phyloP scores from a whole-genome alignment of 176 grass and related monocot genomes.

The Leersia perrieri region DNA sequence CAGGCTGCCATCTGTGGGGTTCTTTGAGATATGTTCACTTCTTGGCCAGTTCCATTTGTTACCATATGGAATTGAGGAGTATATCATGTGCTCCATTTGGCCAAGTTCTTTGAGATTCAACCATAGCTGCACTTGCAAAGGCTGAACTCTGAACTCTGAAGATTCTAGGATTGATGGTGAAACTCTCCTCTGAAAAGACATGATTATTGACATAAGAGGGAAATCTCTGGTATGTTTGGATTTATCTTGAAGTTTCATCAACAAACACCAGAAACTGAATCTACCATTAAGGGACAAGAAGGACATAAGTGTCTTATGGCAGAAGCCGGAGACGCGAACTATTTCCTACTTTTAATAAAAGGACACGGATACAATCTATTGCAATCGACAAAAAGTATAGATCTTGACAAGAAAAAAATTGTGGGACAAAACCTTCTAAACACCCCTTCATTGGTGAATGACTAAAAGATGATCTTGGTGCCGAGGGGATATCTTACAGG shows the following conservation, averaged over 20 bases:
- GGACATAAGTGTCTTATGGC: no score
- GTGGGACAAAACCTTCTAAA: slow-evolving; percentile 1
- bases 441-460: not conserved
- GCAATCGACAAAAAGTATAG: not conserved
- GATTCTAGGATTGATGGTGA: not conserved
- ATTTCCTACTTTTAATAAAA: no score
- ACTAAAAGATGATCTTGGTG: not conserved
- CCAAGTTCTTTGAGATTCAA: not conserved
- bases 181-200: not conserved
- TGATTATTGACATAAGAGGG: not conserved
- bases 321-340: no score
- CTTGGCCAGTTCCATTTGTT: not conserved
- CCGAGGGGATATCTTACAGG: slow-evolving; percentile 9
- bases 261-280: not conserved
- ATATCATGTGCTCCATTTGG: not conserved
- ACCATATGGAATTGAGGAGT: not conserved
- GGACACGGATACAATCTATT: not conserved
- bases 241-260: not conserved
- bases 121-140: not conserved
- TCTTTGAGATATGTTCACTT: not conserved
- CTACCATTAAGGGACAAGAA: not conserved
- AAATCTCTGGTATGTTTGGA: not conserved
- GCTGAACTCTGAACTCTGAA: not conserved
- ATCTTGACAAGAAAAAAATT: not conserved
- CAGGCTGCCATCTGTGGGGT: not conserved